Percentiles rank a stretch among this genome's conserved stretches.
These are phyloP conservation scores for Lathyrus tuberosus DNA, from an alignment of 306 rosid genomes.

Conservation along the genomic window DNA sequence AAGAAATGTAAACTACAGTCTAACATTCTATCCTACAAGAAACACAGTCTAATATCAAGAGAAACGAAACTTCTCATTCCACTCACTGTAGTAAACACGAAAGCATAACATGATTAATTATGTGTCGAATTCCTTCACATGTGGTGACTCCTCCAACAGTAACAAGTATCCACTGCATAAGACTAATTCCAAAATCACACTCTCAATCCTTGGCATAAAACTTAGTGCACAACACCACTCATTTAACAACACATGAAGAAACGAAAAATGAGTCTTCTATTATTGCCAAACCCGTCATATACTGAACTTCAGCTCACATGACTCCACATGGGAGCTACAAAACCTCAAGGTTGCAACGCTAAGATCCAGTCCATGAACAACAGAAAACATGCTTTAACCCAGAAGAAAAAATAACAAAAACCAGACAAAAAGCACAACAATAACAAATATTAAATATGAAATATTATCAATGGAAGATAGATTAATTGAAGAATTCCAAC, in stretches of 20 bases:
- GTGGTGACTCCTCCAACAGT: conserved; percentile 22
- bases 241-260: conserved; percentile 21
- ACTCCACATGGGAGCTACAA: conserved; percentile 24
- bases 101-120: conserved; percentile 28
- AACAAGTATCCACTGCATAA: conserved; percentile 26
- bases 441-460: conserved; percentile 24
- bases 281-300: conserved; percentile 19
- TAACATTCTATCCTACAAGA: conserved; percentile 32
- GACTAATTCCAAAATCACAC: conserved; percentile 31
- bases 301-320: conserved; percentile 38
- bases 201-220: conserved; percentile 35
- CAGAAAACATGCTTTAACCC: conserved; percentile 30
- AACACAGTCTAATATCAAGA: conserved; percentile 15
- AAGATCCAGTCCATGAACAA: conserved; percentile 34
- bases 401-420: conserved; percentile 36
- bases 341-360: conserved; percentile 18
- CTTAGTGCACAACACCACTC: conserved; percentile 23
- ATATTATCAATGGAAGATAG: conserved; percentile 33
- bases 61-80: conserved; percentile 5
- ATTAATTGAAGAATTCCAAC: conserved; percentile 32
- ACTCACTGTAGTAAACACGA: conserved; percentile 19
- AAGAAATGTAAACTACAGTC: conserved; percentile 25
- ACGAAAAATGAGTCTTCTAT: conserved; percentile 24
- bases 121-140: conserved; percentile 29
- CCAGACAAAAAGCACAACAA: conserved; percentile 26